These are phyloP conservation scores for Gossypium aridum DNA, from an alignment of 441 rosid species.

Conservation along the genomic window DNA sequence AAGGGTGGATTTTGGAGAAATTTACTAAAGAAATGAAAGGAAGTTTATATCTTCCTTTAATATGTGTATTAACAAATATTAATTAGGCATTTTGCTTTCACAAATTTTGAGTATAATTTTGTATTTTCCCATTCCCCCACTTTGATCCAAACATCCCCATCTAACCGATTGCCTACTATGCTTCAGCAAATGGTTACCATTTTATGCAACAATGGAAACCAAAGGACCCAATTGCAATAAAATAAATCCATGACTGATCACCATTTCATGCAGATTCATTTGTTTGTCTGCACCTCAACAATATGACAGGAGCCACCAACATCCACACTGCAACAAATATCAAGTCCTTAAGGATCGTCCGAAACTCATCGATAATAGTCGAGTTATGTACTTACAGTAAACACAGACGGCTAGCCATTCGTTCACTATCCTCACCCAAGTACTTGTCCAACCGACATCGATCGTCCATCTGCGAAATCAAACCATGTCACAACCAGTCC, in stretches of 20 bases:
- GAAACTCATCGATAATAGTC: neutral
- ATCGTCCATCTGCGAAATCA: slow-evolving; percentile 76
- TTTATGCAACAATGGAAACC: neutral
- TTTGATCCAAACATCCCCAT: neutral
- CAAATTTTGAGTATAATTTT: neutral
- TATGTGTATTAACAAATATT: slow-evolving; percentile 12
- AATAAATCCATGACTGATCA: neutral
- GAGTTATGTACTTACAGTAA: slow-evolving; percentile 48
- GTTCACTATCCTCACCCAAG: slow-evolving; percentile 88
- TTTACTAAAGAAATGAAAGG: neutral
- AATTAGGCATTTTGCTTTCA: slow-evolving; percentile 1
- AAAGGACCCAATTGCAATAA: neutral
- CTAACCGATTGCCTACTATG: neutral
- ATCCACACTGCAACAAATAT: slow-evolving; percentile 70
- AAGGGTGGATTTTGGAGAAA: too few relatives aligned
- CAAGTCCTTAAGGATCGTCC: too few relatives aligned
- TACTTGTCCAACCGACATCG: slow-evolving; percentile 97
- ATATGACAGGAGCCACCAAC: slow-evolving; percentile 68
- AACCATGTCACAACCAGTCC: neutral
- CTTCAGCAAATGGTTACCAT: neutral
- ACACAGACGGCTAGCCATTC: slow-evolving; percentile 96
- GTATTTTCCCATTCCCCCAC: neutral
- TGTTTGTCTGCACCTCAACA: slow-evolving; percentile 37
- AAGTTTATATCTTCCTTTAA: neutral
- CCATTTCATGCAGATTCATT: slow-evolving; percentile 29